Conservation (phyloP, 2,329 filamentous ascomycete genomes). For the Diaporthe ampelina region DNA sequence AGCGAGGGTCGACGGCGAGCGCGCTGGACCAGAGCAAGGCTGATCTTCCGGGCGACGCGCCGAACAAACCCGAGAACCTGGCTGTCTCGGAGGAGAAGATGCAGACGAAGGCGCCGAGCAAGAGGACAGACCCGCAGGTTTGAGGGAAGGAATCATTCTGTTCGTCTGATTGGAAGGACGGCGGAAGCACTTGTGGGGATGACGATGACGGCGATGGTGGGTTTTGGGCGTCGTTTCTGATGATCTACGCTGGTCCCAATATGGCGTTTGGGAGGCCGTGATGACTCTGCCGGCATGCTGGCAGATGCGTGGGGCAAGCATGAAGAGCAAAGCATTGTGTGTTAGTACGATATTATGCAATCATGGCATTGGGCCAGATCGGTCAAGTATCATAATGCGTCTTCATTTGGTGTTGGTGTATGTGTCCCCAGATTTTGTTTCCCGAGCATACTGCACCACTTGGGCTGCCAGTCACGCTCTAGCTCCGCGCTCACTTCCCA, state of each 20-base stretch:
- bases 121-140: conserved; percentile 3
- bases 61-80: conserved; percentile 21
- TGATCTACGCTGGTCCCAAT: not conserved
- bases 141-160: not conserved
- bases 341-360: not conserved
- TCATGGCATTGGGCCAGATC: not conserved
- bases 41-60: not conserved
- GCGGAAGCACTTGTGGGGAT: too few species aligned
- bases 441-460: too few species aligned
- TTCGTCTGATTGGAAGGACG: not conserved
- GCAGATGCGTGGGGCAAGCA: not conserved
- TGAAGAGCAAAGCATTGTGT: not conserved
- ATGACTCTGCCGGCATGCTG: not conserved
- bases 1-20: not conserved
- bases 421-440: accelerated
- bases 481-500: not conserved
- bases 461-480: accelerated
- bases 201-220: too few species aligned
- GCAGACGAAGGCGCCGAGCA: conserved; percentile 10
- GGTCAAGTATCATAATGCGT: not conserved
- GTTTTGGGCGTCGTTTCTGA: not conserved
- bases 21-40: not conserved
- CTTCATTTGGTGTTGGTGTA: not conserved
- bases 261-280: not conserved
- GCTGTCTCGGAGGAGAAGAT: conserved; percentile 14